These are phyloP conservation scores for Nicotiana rustica DNA, from an alignment of 305 asterid species.

Conservation along the genomic window DNA sequence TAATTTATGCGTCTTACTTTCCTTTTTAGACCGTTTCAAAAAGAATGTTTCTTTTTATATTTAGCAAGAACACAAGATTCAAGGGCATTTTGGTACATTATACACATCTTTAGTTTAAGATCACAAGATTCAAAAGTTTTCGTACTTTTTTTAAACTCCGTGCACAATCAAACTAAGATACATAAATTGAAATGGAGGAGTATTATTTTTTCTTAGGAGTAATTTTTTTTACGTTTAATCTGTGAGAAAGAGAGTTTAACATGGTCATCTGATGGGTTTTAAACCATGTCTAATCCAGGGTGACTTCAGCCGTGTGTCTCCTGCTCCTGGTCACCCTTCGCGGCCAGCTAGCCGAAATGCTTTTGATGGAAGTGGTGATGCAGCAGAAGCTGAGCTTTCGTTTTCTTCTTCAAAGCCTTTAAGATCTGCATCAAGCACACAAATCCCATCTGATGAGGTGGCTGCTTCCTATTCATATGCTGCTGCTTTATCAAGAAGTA, in stretches of 20 bases:
- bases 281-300: conserved; percentile 58
- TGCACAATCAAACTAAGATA: too few species aligned
- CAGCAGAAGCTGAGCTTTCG: conserved; percentile 76
- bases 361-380: conserved; percentile 65
- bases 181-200: too few species aligned
- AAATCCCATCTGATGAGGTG: conserved; percentile 57
- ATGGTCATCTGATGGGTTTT: not conserved
- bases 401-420: conserved; percentile 58
- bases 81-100: too few species aligned
- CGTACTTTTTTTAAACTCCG: too few species aligned
- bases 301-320: conserved; percentile 72
- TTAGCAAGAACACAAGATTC: too few species aligned
- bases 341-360: conserved; percentile 91
- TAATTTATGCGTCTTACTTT: too few species aligned
- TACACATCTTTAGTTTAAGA: too few species aligned
- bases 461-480: conserved; percentile 91
- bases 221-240: not conserved
- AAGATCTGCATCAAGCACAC: conserved; percentile 55
- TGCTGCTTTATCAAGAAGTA: conserved; percentile 90
- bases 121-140: too few species aligned
- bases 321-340: conserved; percentile 78
- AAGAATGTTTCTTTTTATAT: too few species aligned
- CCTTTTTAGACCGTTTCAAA: too few species aligned
- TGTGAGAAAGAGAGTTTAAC: not conserved
- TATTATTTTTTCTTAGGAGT: not conserved